Percentiles rank a stretch among this genome's conserved stretches.
Conservation (phyloP, 2,329 filamentous ascomycete genomes). For the Conoideocrella luteorostrata region DNA sequence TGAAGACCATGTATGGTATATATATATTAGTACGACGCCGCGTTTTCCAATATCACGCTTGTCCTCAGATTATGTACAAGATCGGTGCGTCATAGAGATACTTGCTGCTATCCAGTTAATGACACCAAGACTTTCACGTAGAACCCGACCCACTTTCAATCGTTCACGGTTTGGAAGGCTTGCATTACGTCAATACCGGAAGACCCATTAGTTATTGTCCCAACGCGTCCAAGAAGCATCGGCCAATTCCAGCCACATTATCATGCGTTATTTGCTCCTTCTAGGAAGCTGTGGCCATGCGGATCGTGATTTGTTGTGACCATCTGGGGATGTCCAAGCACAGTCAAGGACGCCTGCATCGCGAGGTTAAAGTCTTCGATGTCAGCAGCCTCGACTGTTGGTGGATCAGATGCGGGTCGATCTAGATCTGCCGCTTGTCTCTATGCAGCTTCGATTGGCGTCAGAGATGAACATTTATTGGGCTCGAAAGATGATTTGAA, state of each 20-base stretch:
- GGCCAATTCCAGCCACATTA: too few relatives aligned
- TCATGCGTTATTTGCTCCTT: too few relatives aligned
- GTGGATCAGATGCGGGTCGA: neutral
- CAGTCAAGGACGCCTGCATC: neutral
- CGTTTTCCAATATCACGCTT: too few relatives aligned
- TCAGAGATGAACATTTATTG: neutral
- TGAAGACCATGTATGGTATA: too few relatives aligned
- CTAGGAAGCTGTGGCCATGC: too few relatives aligned
- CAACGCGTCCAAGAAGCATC: too few relatives aligned
- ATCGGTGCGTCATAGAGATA: conserved; percentile 10
- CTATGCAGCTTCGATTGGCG: conserved; percentile 3
- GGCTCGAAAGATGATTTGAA: neutral
- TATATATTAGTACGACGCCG: too few relatives aligned
- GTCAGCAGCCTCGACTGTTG: conserved; percentile 7
- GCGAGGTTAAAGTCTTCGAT: conserved; percentile 7
- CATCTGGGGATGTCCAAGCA: neutral
- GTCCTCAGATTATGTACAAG: too few relatives aligned
- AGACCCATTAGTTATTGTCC: neutral
- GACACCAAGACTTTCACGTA: neutral
- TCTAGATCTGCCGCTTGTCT: neutral
- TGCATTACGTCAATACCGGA: neutral
- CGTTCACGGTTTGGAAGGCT: neutral
- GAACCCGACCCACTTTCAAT: neutral
- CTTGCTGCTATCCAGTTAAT: neutral
- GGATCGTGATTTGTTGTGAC: neutral